Base-by-base conservation (phyloP, 139 green algal species). In the Chlamydomonas sphaeroides region DNA sequence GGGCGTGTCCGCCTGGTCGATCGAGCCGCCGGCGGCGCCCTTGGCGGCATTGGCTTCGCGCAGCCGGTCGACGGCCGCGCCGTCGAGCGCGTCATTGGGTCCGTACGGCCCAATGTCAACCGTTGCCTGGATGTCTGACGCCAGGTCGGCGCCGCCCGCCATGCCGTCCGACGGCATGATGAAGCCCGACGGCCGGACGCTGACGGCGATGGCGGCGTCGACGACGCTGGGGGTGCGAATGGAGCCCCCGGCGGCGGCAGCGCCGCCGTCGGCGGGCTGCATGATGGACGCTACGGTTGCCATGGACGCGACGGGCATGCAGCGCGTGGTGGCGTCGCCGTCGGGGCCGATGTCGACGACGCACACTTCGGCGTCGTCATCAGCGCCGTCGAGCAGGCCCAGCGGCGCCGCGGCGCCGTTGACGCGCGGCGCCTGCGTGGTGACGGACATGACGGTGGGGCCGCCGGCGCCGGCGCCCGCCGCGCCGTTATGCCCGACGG, bases 1-100 rank as follows among this genome's bases (percentile, higher is more conserved):
- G 1, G 87, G 87, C 2, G 80, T 87, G 33, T 89, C 87, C 57
- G 86, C 32, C 80, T 61, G 62, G 39, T 78, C 67, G 51, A 84
- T 70, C 51, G 33, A 68, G 49, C 53, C 78, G 5, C 30, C 48
- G 21, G 28, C 65, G 25, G 56, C 30, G 15, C 65, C 65, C 30
- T 66, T 35, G 42, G 48, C 30, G n/a, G 32, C 35, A 4, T 5
- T 21, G 11, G 30, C 20, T 33, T 26, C 11, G 11, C 0, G 8
- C 69, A 53, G 48, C 69, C 69, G 45, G 39, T 65, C 21, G 32
- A 25, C 0, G 32, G 48, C 32, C 32, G 69, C 69, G 48, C 48
- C 48, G 41, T 57, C 56, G 41, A 32, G 56, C 20, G 23, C 30
- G 14, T 36, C n/a, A 26, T 28, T 41, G 42, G 56, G 8, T 10